phyloP scores from a whole-genome alignment of 2,329 filamentous ascomycete species.

The Alternaria alternata region DNA sequence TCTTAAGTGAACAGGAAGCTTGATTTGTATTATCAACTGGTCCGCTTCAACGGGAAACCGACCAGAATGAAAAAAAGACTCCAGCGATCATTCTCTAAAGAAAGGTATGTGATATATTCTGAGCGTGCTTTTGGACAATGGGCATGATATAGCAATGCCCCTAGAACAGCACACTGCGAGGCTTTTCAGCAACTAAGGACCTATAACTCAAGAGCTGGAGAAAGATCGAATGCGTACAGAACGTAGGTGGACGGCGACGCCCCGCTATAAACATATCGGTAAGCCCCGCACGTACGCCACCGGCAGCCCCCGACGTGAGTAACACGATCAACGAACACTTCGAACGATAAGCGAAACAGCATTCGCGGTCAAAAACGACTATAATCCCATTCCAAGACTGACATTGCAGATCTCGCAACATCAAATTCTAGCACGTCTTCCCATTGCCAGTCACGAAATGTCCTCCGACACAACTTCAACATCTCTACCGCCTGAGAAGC shows the following conservation, averaged over 20 bases:
- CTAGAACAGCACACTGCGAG: background rate
- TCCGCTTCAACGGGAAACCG: background rate
- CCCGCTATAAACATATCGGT: constrained; percentile 8
- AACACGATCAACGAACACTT: background rate
- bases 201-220: background rate
- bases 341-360: background rate
- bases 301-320: constrained; percentile 8
- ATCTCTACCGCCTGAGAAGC: background rate
- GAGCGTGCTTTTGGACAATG: background rate
- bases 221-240: background rate
- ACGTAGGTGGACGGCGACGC: background rate
- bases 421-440: background rate
- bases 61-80: background rate
- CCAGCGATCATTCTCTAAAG: background rate
- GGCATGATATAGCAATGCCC: background rate
- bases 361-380: background rate
- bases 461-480: background rate
- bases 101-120: background rate
- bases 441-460: background rate
- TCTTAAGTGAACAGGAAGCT: background rate
- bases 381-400: background rate
- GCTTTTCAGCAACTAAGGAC: background rate
- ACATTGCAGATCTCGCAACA: background rate
- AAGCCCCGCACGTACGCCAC: constrained; percentile 8
- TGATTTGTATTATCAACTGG: background rate